Evolutionary conservation across 345 rosid species (phyloP), one percentile per base, ranked within the genome.

Genomic region (Kernera saxatilis): DNA sequence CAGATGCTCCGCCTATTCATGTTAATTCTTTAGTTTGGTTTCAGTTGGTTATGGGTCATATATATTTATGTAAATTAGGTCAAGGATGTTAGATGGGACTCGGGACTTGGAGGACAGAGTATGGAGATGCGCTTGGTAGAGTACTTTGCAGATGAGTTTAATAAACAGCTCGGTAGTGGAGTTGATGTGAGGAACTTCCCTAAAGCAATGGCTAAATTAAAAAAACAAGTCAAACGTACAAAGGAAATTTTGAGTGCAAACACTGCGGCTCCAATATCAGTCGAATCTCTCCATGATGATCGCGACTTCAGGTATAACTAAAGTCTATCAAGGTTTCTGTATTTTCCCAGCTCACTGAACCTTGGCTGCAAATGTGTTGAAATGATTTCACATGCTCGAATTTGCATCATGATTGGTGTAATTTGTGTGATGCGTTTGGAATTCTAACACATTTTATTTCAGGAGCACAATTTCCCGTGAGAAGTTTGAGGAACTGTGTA

Each of bases 21-120:
- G 53, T 17, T 32, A 6, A 15, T 72, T 64, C 22, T 13, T 5
- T 33, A 27, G 32, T 49, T 50, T 65, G 59, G 23, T 58, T 22
- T 65, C 26, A 26, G 45, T 46, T 66, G 27, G 17, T 29, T 46
- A 18, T 29, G 32, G 51, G 10, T 65, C 14, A 13, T 8, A 58
- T 49, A 4, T 48, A 3, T 14, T 27, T 46, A 22, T 53, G 32
- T 76, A 56, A 50, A 25, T 75, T 74, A 92, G 98, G 97, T 92
- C 51, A 95, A 88, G 87, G 99, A 95, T 85, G 98, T 95, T 67
- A 95, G 96, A 82, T 95, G 99, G 99, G 94, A 90, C 71, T 72
- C 90, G 6, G 86, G 76, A 79, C 96, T 95, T 50, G 99, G 99
- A 45, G 99, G 99, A 58, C 94, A 83, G 82, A 78, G 76, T 70